phyloP scores from a whole-genome alignment of 2,329 filamentous ascomycete genomes.

The Conoideocrella luteorostrata region DNA sequence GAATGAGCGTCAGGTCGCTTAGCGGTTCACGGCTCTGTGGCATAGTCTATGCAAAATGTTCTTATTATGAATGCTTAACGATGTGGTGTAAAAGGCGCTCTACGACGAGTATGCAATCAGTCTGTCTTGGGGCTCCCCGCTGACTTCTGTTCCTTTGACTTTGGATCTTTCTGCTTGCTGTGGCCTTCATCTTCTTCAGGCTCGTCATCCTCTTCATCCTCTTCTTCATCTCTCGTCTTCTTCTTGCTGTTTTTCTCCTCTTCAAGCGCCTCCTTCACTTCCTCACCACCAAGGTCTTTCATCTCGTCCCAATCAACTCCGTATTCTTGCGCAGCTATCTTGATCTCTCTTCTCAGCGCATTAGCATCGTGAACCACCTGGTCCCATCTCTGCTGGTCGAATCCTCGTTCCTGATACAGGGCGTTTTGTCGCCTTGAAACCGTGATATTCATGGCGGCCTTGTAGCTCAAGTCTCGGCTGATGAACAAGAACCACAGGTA shows the following conservation, averaged over 20 bases:
- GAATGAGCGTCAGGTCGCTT: no score
- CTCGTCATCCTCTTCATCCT: slow-evolving; percentile 33
- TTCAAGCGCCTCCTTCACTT: slow-evolving; percentile 52
- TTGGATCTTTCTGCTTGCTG: slow-evolving; percentile 22
- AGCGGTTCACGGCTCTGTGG: no score
- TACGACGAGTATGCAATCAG: not conserved
- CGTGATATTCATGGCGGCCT: slow-evolving; percentile 79
- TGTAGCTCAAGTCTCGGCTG: slow-evolving; percentile 82
- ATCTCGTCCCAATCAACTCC: slow-evolving; percentile 85
- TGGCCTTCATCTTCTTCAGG: slow-evolving; percentile 27
- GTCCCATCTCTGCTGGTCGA: slow-evolving; percentile 75
- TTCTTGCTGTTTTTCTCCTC: slow-evolving; percentile 39
- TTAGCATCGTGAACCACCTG: slow-evolving; percentile 74
- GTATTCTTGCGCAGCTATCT: slow-evolving; percentile 74
- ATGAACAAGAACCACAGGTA: slow-evolving; percentile 94
- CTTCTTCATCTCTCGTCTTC: slow-evolving; percentile 29
- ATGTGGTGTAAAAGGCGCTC: not conserved
- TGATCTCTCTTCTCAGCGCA: slow-evolving; percentile 68
- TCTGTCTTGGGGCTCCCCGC: not conserved
- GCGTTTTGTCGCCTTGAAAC: slow-evolving; percentile 70
- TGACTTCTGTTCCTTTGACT: slow-evolving; percentile 14
- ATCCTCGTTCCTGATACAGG: slow-evolving; percentile 68
- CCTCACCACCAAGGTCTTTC: slow-evolving; percentile 63
- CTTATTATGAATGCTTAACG: not conserved
- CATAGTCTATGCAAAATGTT: no score